A percentile compares a stretch with the other conserved stretches of the same genome.
Conservation (phyloP, 2,329 filamentous ascomycete species). For the Ascochyta lentis region DNA sequence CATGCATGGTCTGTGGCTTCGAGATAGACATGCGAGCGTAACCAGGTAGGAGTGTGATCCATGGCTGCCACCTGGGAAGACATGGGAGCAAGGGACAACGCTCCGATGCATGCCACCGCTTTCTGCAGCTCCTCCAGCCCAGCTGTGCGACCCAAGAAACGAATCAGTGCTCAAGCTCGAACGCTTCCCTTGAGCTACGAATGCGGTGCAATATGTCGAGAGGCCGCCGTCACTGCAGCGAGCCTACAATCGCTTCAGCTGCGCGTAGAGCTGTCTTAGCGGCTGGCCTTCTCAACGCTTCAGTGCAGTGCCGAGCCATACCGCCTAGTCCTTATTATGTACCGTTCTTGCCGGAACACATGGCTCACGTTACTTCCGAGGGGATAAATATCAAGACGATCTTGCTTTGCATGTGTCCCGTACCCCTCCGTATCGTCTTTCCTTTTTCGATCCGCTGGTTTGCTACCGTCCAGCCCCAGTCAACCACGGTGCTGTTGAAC, state of each 20-base stretch:
- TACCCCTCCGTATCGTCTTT: slow-evolving; percentile 29
- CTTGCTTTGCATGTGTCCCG: slow-evolving; percentile 45
- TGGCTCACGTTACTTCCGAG: slow-evolving; percentile 39
- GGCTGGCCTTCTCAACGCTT: slow-evolving; percentile 23
- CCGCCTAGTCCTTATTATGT: slow-evolving; percentile 25
- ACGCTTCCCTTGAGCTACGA: slow-evolving; percentile 31
- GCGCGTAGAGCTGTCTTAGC: slow-evolving; percentile 26
- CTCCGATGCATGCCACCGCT: slow-evolving; percentile 43
- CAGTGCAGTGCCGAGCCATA: slow-evolving; percentile 29
- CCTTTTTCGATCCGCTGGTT: slow-evolving; percentile 28
- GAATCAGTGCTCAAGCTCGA: slow-evolving; percentile 32
- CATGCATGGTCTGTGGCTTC: slow-evolving; percentile 24
- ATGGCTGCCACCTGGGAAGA: slow-evolving; percentile 28
- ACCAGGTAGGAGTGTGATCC: slow-evolving; percentile 27
- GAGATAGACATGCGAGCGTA: slow-evolving; percentile 15
- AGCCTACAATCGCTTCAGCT: slow-evolving; percentile 36
- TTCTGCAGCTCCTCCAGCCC: slow-evolving; percentile 31
- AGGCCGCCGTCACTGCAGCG: slow-evolving; percentile 39
- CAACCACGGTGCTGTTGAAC: slow-evolving; percentile 5
- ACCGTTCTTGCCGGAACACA: slow-evolving; percentile 39
- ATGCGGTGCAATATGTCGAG: slow-evolving; percentile 43
- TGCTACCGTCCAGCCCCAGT: slow-evolving; percentile 10
- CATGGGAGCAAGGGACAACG: slow-evolving; percentile 39
- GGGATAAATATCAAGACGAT: slow-evolving; percentile 43
- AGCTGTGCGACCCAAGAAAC: slow-evolving; percentile 34